Percentiles rank a stretch among this genome's conserved stretches.
These are phyloP conservation scores for Inonotus hispidus DNA, from an alignment of 1,284 basidiomycete species.

Conservation along the genomic window DNA sequence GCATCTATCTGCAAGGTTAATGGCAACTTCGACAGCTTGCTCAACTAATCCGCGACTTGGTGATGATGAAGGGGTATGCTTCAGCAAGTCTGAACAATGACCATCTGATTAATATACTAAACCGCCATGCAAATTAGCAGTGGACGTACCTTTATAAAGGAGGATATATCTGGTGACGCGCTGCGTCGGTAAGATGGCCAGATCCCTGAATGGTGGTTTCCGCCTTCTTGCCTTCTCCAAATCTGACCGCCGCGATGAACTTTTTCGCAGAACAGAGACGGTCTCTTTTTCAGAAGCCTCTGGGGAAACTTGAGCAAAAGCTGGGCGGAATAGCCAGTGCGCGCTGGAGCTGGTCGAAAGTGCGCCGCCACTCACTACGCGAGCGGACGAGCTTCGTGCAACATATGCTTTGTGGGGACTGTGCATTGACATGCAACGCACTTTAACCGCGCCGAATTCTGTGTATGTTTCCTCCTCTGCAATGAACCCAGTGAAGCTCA, in stretches of 20 bases:
- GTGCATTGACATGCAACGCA: conserved; percentile 10
- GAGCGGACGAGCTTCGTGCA: neutral
- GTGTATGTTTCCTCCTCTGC: neutral
- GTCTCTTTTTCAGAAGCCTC: neutral
- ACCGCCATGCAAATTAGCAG: conserved; percentile 2
- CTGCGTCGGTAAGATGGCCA: conserved; percentile 67
- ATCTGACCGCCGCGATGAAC: neutral
- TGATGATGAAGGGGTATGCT: conserved; percentile 38
- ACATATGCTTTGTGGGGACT: neutral
- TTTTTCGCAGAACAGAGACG: conserved; percentile 10
- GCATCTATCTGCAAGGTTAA: conserved; percentile 56
- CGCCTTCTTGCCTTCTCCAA: conserved; percentile 18
- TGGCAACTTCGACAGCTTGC: conserved; percentile 52
- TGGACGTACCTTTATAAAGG: conserved; percentile 52
- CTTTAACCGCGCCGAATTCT: neutral
- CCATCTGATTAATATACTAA: neutral
- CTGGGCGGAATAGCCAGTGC: conserved; percentile 15
- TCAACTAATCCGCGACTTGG: conserved; percentile 46
- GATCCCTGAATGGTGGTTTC: conserved; percentile 38
- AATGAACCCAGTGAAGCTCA: conserved; percentile 6
- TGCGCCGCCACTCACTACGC: neutral
- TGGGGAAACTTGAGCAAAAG: neutral
- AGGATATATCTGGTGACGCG: conserved; percentile 65
- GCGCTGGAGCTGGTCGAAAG: conserved; percentile 4
- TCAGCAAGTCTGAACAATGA: conserved; percentile 34